Conservation (phyloP, 371 early-diverging fungal genomes). For the Syncephalastrum sp. region DNA sequence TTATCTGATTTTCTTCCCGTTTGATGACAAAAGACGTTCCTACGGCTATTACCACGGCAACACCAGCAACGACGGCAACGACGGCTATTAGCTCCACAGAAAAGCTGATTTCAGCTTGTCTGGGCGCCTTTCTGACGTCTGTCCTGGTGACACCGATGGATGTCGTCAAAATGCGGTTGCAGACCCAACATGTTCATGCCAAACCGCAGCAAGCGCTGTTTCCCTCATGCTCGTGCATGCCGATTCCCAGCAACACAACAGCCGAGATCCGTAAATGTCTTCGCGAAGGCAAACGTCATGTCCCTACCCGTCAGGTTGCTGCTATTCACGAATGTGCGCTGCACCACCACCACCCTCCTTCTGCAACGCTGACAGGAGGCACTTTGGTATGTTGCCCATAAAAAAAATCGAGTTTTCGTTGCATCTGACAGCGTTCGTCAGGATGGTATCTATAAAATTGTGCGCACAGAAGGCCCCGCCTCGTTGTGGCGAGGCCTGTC, state of each 20-base stretch:
- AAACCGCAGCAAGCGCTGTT: constrained; percentile 1
- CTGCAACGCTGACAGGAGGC: constrained; percentile 15
- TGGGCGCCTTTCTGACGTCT: constrained; percentile 12
- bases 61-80: neutral
- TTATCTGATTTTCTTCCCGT: constrained; percentile 6
- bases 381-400: constrained; percentile 25
- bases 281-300: constrained; percentile 10
- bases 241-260: constrained; percentile 8
- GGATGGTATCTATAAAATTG: constrained; percentile 82
- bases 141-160: constrained; percentile 87
- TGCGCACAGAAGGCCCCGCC: constrained; percentile 72
- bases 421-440: constrained; percentile 10
- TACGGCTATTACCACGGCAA: too few relatives aligned
- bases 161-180: constrained; percentile 91
- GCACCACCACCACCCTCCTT: neutral
- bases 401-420: neutral
- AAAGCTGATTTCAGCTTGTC: constrained; percentile 11
- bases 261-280: neutral
- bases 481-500: constrained; percentile 88
- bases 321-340: constrained; percentile 29
- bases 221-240: neutral
- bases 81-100: constrained; percentile 9
- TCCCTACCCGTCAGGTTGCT: constrained; percentile 16
- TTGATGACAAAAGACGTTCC: neutral
- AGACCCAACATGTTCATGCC: constrained; percentile 53